Percentiles rank a stretch among this genome's conserved stretches.
Evolutionary conservation across 2,329 filamentous ascomycete genomes (phyloP).

Genomic region (Aspergillus unguis): DNA sequence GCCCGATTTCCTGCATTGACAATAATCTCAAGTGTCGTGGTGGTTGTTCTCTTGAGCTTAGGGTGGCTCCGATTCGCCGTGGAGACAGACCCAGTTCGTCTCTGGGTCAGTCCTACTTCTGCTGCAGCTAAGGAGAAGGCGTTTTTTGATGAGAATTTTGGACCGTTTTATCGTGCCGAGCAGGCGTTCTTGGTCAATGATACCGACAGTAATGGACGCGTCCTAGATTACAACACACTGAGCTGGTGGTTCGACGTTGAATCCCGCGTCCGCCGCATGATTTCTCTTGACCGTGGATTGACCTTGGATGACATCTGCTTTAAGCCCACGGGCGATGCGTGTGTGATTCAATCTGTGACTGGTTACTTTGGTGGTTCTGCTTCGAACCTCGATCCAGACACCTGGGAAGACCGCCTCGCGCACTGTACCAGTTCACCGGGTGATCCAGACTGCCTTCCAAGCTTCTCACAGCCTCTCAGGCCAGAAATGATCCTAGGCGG

Average conservation of each 20-base stretch:
- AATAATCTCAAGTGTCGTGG: constrained; percentile 68
- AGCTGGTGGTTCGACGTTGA: constrained; percentile 94
- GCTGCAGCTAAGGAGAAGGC: constrained; percentile 86
- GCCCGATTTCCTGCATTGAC: constrained; percentile 82
- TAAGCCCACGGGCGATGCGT: constrained; percentile 84
- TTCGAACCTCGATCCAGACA: constrained; percentile 56
- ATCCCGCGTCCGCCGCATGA: constrained; percentile 67
- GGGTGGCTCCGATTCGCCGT: constrained; percentile 89
- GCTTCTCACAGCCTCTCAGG: constrained; percentile 83
- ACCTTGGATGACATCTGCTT: constrained; percentile 84
- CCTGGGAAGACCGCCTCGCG: constrained; percentile 70
- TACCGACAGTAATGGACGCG: constrained; percentile 65
- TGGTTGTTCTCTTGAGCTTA: constrained; percentile 75
- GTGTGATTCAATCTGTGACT: constrained; percentile 88
- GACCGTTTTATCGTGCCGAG: constrained; percentile 91
- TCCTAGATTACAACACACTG: constrained; percentile 83
- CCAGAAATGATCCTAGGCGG: constrained; percentile 84
- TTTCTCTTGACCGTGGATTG: constrained; percentile 65
- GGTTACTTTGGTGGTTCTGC: constrained; percentile 77
- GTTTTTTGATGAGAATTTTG: constrained; percentile 91
- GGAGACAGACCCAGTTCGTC: constrained; percentile 80
- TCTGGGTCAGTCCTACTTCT: constrained; percentile 97
- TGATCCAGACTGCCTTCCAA: constrained; percentile 68
- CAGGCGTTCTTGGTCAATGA: constrained; percentile 95
- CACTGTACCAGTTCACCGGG: constrained; percentile 77